phyloP scores from a whole-genome alignment of 192 early-diverging fungal genomes.

The Backusella tarrabulga region DNA sequence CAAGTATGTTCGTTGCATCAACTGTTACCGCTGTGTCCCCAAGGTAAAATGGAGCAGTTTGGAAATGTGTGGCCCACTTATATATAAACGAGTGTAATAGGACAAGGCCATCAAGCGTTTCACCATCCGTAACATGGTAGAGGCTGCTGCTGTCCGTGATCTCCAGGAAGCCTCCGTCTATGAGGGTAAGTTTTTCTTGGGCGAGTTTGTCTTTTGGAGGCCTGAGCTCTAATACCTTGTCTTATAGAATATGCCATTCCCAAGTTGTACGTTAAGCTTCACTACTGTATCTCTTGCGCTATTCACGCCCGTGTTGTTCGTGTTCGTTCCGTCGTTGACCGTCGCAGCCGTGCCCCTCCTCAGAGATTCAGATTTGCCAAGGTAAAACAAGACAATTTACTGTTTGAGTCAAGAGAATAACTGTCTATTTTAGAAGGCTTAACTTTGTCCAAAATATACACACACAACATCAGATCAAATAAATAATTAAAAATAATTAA shows the following conservation, averaged over 20 bases:
- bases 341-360: slow-evolving; percentile 93
- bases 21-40: slow-evolving; percentile 96
- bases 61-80: too few species aligned
- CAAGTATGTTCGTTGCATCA: slow-evolving; percentile 97
- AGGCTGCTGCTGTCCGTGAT: slow-evolving; percentile 95
- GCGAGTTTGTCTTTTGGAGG: too few species aligned
- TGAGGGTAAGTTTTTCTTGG: too few species aligned
- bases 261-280: slow-evolving; percentile 98
- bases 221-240: too few species aligned
- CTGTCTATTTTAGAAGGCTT: slow-evolving; percentile 2
- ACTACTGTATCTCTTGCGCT: slow-evolving; percentile 97
- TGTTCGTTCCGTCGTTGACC: slow-evolving; percentile 86
- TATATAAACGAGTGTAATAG: neutral
- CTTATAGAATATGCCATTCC: slow-evolving; percentile 85
- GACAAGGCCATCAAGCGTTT: slow-evolving; percentile 99
- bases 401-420: neutral
- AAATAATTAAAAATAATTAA: neutral
- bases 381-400: slow-evolving; percentile 23
- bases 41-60: slow-evolving; percentile 11
- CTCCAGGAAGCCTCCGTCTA: slow-evolving; percentile 96
- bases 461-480: neutral
- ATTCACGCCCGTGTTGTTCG: slow-evolving; percentile 95
- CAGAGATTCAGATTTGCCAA: slow-evolving; percentile 89
- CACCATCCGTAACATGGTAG: slow-evolving; percentile 98
- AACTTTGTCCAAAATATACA: neutral